Evolutionary conservation across 179 eudicot species (phyloP), one percentile per base, ranked within the genome.

Genomic region (Silene coronaria): DNA sequence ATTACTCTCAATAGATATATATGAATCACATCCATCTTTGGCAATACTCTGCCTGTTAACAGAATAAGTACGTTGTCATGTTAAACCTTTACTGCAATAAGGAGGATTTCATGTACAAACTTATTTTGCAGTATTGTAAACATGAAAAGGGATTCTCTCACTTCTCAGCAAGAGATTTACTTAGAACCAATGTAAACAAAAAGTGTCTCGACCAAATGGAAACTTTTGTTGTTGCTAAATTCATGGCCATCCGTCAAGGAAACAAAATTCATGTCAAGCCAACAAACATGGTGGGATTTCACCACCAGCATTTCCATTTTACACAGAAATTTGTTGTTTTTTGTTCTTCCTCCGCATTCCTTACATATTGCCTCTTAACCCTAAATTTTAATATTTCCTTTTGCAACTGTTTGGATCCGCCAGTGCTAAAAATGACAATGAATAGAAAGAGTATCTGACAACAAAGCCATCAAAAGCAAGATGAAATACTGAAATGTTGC

Each of bases 1-100:
- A 67, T 45, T 34, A 36, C n/a, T n/a, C 28, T 65, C 23, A 36
- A 55, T 55, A 22, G 68, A 38, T 75, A 71, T 22, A 64, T 21
- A 59, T 61, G 27, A 48, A 67, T 67, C 67, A 75, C 21, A 46
- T 28, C 45, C 12, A n/a, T 76, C 23, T 30, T 67, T 51, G 23
- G 51, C 67, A 60, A 80, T 2, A 45, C 60, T n/a, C n/a, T n/a
- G n/a, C n/a, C n/a, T n/a, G n/a, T n/a, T n/a, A n/a, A n/a, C n/a
- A 27, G 2, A 36, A 30, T 45, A 24, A 45, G 24, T 46, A 62
- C 65, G 58, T 67, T 28, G 17, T 72, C 28, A 19, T 38, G 21
- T 32, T 26, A 19, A 66, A 60, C 74, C 66, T 59, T 66, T 51
- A 58, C 59, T 17, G 34, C 8, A 19, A 67, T 60, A 72, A 57